Evolutionary conservation across 176 grass and related monocot genomes (phyloP).

Genomic region (Carex littledalei): DNA sequence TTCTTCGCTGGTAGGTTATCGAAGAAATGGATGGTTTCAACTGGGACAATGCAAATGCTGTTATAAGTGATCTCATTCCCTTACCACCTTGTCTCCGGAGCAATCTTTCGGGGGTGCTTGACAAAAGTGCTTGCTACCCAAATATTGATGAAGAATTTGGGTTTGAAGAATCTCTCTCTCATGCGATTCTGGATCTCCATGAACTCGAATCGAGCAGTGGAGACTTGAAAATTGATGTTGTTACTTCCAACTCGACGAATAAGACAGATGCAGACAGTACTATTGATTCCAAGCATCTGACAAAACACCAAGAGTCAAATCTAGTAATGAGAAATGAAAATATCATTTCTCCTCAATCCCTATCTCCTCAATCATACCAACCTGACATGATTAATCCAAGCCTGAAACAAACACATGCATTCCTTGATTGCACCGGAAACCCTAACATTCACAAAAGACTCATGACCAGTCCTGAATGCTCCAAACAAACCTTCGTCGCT

Average conservation of each 20-base stretch:
- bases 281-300: not conserved
- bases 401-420: not conserved
- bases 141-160: constrained; percentile 41
- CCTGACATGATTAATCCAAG: not conserved
- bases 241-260: not conserved
- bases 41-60: constrained; percentile 31
- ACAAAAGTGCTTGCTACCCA: constrained; percentile 18
- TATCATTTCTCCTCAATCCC: not conserved
- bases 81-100: constrained; percentile 2
- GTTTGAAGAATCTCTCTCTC: constrained; percentile 50
- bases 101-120: constrained; percentile 14
- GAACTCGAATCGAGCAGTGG: not conserved
- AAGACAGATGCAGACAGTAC: not conserved
- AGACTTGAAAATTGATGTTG: not conserved
- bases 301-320: not conserved
- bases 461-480: not conserved
- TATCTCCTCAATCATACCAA: not conserved
- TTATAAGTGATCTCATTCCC: constrained; percentile 33
- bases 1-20: constrained; percentile 20
- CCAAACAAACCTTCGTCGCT: constrained; percentile 32
- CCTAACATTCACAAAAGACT: not conserved
- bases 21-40: constrained; percentile 45
- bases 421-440: constrained; percentile 32
- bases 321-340: not conserved
- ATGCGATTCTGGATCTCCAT: constrained; percentile 37